A percentile compares a stretch with the other conserved stretches of the same genome.
phyloP scores from a whole-genome alignment of 192 early-diverging fungal species.

The Coemansia sp. region DNA sequence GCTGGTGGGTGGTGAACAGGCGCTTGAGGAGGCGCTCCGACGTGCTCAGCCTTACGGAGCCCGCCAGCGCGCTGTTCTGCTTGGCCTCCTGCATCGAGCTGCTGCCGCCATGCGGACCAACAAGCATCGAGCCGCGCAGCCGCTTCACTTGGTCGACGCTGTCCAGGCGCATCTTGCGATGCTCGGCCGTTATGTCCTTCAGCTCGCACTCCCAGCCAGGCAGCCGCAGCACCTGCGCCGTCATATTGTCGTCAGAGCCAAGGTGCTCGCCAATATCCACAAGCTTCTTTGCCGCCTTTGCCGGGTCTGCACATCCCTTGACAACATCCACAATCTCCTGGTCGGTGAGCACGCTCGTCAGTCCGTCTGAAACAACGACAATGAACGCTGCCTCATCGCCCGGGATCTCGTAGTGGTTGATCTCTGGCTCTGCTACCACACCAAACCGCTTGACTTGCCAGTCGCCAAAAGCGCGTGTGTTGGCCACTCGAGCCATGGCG shows the following conservation, averaged over 20 bases:
- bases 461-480: slow-evolving; percentile 71
- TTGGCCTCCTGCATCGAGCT: slow-evolving; percentile 22
- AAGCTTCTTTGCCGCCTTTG: slow-evolving; percentile 57
- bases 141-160: slow-evolving; percentile 53
- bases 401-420: slow-evolving; percentile 56
- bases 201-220: slow-evolving; percentile 69
- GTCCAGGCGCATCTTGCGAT: slow-evolving; percentile 60
- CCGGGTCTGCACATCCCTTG: slow-evolving; percentile 62
- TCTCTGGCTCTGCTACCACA: slow-evolving; percentile 70
- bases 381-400: slow-evolving; percentile 67
- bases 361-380: slow-evolving; percentile 69
- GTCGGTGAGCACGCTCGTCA: slow-evolving; percentile 69
- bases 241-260: slow-evolving; percentile 72
- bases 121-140: slow-evolving; percentile 52
- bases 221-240: slow-evolving; percentile 66
- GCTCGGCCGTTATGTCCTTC: slow-evolving; percentile 65
- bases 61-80: background rate
- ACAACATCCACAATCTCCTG: slow-evolving; percentile 74
- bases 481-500: slow-evolving; percentile 65
- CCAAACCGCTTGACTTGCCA: slow-evolving; percentile 68
- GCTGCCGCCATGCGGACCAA: slow-evolving; percentile 34
- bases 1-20: slow-evolving; percentile 52
- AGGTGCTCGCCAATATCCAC: slow-evolving; percentile 65
- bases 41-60: slow-evolving; percentile 20
- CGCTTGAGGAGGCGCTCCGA: slow-evolving; percentile 50